These are phyloP conservation scores for Populus hybrid DNA, from an alignment of 441 rosid genomes.

Conservation along the genomic window DNA sequence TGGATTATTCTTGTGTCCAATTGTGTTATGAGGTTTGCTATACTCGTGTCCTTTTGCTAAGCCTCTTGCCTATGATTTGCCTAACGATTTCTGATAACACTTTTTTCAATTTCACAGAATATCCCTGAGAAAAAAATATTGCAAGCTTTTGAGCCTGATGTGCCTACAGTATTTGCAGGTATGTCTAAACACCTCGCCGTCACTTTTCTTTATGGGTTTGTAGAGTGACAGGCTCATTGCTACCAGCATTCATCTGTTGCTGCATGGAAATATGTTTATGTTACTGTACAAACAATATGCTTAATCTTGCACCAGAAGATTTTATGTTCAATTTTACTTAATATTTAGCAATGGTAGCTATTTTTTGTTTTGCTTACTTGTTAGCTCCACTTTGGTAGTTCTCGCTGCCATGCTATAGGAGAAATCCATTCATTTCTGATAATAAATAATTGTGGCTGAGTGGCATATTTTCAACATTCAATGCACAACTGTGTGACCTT, in stretches of 20 bases:
- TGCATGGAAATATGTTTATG: background rate
- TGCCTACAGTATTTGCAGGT: slow-evolving; percentile 50
- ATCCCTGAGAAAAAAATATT: slow-evolving; percentile 32
- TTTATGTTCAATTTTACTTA: background rate
- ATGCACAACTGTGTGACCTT: background rate
- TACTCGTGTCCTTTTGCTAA: slow-evolving; percentile 4
- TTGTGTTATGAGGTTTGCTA: background rate
- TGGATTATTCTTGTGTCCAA: background rate
- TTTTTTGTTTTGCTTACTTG: slow-evolving; percentile 2
- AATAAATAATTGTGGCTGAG: background rate
- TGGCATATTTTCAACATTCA: background rate
- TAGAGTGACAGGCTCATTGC: slow-evolving; percentile 3
- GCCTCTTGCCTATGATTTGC: background rate
- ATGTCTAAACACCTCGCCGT: slow-evolving; percentile 24
- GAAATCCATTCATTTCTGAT: background rate
- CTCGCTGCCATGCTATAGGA: background rate
- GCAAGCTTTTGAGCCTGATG: slow-evolving; percentile 55
- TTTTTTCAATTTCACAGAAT: slow-evolving; percentile 32
- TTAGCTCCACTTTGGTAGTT: background rate
- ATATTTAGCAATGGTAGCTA: background rate
- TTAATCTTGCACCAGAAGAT: background rate
- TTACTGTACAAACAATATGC: background rate
- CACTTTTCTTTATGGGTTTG: background rate
- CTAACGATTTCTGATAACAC: slow-evolving; percentile 7
- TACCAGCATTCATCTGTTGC: background rate